Conservation (phyloP, 1,284 basidiomycete genomes). For the Heimioporus retisporus region DNA sequence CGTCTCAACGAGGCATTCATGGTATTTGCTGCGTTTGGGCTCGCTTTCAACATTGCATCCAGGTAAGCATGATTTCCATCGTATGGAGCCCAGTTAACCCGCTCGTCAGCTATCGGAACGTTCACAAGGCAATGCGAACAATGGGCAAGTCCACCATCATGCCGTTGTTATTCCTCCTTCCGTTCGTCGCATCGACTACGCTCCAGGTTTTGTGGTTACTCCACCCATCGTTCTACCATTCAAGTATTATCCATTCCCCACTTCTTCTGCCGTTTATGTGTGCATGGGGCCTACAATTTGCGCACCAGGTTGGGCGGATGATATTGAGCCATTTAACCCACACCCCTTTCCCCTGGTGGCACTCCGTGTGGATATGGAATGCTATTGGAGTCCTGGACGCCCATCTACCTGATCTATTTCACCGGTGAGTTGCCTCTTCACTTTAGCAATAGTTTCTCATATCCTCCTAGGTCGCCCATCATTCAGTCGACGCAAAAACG, state of each 20-base stretch:
- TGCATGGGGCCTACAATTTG: constrained; percentile 91
- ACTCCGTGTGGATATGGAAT: constrained; percentile 89
- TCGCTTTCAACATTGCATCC: constrained; percentile 86
- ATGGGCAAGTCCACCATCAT: constrained; percentile 52
- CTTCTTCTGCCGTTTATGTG: constrained; percentile 90
- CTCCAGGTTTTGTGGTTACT: constrained; percentile 88
- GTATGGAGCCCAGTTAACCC: constrained; percentile 13
- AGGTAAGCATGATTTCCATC: constrained; percentile 53
- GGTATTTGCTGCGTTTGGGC: constrained; percentile 80
- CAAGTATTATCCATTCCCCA: constrained; percentile 68
- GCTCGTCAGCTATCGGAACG: constrained; percentile 75
- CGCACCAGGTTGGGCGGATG: constrained; percentile 91
- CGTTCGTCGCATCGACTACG: constrained; percentile 77
- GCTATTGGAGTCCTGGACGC: constrained; percentile 86
- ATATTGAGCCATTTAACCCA: constrained; percentile 96
- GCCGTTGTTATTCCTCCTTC: constrained; percentile 83
- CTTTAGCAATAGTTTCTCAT: not conserved
- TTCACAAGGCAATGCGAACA: constrained; percentile 62
- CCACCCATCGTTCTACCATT: constrained; percentile 66
- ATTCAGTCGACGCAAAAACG: constrained; percentile 72
- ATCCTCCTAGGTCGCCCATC: constrained; percentile 62
- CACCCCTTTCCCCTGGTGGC: constrained; percentile 88
- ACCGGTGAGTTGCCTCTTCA: constrained; percentile 56
- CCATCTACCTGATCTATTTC: constrained; percentile 75
- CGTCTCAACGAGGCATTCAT: constrained; percentile 92